Evolutionary conservation across 768 basidiomycete species (phyloP).

Genomic region (Roridomyces roridus): DNA sequence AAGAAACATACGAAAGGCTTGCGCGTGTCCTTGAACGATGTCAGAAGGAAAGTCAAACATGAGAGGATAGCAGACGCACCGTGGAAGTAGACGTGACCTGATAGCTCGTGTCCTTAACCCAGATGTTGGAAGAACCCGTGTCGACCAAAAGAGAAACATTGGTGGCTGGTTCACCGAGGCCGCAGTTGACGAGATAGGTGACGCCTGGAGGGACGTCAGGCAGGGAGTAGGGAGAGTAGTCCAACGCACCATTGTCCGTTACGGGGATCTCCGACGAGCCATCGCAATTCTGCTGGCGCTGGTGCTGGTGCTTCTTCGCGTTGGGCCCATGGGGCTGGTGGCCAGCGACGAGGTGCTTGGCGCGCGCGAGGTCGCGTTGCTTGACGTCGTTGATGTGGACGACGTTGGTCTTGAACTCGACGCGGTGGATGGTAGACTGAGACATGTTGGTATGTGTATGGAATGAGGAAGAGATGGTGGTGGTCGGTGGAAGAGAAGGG

Average conservation of each 20-base stretch:
- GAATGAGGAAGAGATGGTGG: not conserved
- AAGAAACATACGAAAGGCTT: constrained; percentile 11
- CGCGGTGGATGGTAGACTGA: constrained; percentile 12
- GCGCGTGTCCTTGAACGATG: constrained; percentile 12
- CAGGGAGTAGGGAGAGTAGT: not conserved
- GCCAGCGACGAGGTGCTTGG: constrained; percentile 14
- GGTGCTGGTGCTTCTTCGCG: not conserved
- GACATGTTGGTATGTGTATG: constrained; percentile 9
- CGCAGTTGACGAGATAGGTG: constrained; percentile 12
- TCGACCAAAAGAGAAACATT: constrained; percentile 26
- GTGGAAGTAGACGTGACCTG: constrained; percentile 42
- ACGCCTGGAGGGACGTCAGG: constrained; percentile 7
- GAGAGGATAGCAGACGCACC: not conserved
- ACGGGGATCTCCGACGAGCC: not conserved
- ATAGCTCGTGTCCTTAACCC: constrained; percentile 47
- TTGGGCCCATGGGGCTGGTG: constrained; percentile 17
- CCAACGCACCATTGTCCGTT: constrained; percentile 4
- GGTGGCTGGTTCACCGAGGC: constrained; percentile 6
- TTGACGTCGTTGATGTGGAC: constrained; percentile 1
- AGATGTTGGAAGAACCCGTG: constrained; percentile 56
- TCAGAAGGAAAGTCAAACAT: not conserved
- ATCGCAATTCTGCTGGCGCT: not conserved
- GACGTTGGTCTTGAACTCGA: constrained; percentile 17
- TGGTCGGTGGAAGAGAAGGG: constrained; percentile 3
- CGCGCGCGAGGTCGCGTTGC: constrained; percentile 15